phyloP scores from a whole-genome alignment of 495 filamentous ascomycete species.

The Aspergillus hancockii region DNA sequence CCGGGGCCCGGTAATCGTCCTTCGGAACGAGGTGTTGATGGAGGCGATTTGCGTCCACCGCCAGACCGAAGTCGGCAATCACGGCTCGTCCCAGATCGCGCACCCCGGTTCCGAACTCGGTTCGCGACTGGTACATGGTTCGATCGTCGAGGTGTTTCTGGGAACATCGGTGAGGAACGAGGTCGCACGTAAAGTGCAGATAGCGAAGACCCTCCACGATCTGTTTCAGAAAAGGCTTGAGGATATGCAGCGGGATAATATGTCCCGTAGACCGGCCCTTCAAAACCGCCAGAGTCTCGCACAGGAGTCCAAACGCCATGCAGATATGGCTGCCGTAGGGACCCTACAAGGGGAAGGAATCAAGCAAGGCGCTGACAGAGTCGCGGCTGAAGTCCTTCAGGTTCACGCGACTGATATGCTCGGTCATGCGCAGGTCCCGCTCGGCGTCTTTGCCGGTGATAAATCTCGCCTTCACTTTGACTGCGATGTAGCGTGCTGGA shows the following conservation, averaged over 20 bases:
- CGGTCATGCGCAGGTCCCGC: constrained; percentile 28
- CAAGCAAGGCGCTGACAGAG: constrained; percentile 30
- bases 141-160: constrained; percentile 32
- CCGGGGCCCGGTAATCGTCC: constrained; percentile 37
- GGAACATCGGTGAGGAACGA: constrained; percentile 38
- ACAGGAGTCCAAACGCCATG: constrained; percentile 34
- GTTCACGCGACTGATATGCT: constrained; percentile 25
- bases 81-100: constrained; percentile 21
- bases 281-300: constrained; percentile 33
- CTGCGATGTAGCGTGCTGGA: constrained; percentile 24
- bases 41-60: constrained; percentile 26
- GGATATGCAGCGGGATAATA: constrained; percentile 23
- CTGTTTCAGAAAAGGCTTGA: constrained; percentile 30
- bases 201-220: constrained; percentile 41
- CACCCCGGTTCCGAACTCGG: constrained; percentile 21
- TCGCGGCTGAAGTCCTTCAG: constrained; percentile 26
- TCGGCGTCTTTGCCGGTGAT: constrained; percentile 23
- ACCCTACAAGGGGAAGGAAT: constrained; percentile 31
- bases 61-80: constrained; percentile 45
- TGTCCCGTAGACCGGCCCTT: constrained; percentile 25
- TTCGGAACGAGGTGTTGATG: constrained; percentile 37
- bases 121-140: constrained; percentile 39
- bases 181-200: constrained; percentile 38
- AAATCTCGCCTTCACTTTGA: constrained; percentile 30
- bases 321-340: constrained; percentile 29